Conservation (phyloP, 148 eudicot genomes). For the Amaranthus palmeri region DNA sequence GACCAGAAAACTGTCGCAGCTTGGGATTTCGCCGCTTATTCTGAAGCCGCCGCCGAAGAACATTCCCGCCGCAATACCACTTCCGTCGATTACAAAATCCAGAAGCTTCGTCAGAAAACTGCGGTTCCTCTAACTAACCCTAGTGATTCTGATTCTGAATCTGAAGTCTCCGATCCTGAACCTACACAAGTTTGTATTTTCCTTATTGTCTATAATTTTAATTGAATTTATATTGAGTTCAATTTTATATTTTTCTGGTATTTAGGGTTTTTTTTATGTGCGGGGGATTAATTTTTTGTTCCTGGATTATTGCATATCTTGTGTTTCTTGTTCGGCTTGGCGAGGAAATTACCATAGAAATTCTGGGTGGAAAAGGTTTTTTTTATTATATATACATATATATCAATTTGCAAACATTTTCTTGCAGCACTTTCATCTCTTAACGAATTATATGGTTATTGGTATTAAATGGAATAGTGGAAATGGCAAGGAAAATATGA, state of each 20-base stretch:
- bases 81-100: slow-evolving; percentile 70
- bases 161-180: slow-evolving; percentile 8
- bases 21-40: slow-evolving; percentile 82
- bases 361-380: no score
- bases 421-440: no score
- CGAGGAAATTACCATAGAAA: no score
- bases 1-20: slow-evolving; percentile 40
- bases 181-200: slow-evolving; percentile 38
- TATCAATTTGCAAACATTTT: no score
- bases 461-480: no score
- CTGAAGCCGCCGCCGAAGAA: slow-evolving; percentile 73
- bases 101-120: slow-evolving; percentile 35
- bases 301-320: no score
- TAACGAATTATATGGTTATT: no score
- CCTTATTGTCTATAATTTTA: not conserved
- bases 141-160: slow-evolving; percentile 16
- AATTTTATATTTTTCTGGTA: not conserved
- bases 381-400: no score
- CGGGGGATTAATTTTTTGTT: no score
- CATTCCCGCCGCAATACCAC: slow-evolving; percentile 77
- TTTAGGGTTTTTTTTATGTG: no score
- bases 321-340: no score
- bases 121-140: slow-evolving; percentile 14
- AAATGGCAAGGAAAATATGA: no score
- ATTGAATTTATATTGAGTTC: not conserved